These are phyloP conservation scores for Pleodorina starrii DNA, from an alignment of 139 green algal genomes.

Conservation along the genomic window DNA sequence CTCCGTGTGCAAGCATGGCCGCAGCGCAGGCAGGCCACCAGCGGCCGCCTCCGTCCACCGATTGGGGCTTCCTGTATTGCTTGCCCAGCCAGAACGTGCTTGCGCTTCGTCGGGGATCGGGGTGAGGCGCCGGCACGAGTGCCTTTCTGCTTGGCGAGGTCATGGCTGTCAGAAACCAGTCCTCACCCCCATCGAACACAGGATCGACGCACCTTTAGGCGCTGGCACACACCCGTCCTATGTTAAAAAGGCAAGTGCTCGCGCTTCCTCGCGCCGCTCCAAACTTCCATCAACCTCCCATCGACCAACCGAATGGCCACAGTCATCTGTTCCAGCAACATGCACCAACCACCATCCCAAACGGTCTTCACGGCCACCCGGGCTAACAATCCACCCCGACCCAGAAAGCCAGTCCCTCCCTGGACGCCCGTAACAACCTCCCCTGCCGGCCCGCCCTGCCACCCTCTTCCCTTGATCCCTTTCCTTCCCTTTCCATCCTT, in stretches of 20 bases:
- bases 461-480: background rate
- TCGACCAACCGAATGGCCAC: too few relatives aligned
- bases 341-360: too few relatives aligned
- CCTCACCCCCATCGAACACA: too few relatives aligned
- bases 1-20: background rate
- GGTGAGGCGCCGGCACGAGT: background rate
- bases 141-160: too few relatives aligned
- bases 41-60: background rate
- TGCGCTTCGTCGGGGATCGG: background rate
- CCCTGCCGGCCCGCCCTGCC: background rate
- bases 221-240: conserved; percentile 18
- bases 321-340: too few relatives aligned
- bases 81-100: background rate
- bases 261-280: background rate
- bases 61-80: conserved; percentile 39
- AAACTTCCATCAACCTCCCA: too few relatives aligned
- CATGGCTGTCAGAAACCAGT: too few relatives aligned
- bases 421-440: too few relatives aligned
- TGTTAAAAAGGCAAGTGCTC: conserved; percentile 3
- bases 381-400: too few relatives aligned
- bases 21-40: background rate
- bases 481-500: background rate
- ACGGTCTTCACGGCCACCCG: too few relatives aligned
- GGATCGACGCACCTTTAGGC: background rate
- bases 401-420: too few relatives aligned